Evolutionary conservation across 441 rosid species (phyloP).

Genomic region (Raphanus hybrid): DNA sequence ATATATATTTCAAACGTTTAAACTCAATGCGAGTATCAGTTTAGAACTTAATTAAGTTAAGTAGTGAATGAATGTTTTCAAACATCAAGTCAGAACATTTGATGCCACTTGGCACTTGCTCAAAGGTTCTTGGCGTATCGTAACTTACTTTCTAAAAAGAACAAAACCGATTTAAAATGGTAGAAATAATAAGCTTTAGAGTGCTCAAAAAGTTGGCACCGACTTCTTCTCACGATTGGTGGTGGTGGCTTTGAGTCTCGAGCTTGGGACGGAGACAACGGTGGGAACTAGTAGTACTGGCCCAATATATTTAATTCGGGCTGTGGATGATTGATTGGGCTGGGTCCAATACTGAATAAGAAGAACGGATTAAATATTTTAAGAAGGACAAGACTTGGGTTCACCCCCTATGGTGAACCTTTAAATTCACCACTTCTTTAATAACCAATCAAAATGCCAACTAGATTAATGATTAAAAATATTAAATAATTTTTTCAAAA

Average conservation of each 20-base stretch:
- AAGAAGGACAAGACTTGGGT: no score
- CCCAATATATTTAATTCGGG: not conserved
- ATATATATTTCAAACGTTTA: not conserved
- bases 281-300: no score
- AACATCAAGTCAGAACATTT: not conserved
- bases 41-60: no score
- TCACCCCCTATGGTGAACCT: no score
- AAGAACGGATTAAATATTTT: no score
- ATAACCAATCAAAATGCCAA: no score
- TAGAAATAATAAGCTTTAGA: not conserved
- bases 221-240: constrained; percentile 26
- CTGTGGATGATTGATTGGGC: not conserved
- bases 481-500: no score
- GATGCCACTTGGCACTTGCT: not conserved
- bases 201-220: constrained; percentile 11
- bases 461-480: no score
- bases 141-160: not conserved
- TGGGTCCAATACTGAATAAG: not conserved
- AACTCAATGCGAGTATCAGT: no score
- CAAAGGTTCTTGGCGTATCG: not conserved
- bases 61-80: not conserved
- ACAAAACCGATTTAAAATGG: constrained; percentile 1
- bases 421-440: no score
- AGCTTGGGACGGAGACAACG: constrained; percentile 14
- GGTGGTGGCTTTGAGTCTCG: not conserved